Evolutionary conservation across 2,329 filamentous ascomycete genomes (phyloP), one percentile per base, ranked within the genome.

Genomic region (Cordyceps militaris): DNA sequence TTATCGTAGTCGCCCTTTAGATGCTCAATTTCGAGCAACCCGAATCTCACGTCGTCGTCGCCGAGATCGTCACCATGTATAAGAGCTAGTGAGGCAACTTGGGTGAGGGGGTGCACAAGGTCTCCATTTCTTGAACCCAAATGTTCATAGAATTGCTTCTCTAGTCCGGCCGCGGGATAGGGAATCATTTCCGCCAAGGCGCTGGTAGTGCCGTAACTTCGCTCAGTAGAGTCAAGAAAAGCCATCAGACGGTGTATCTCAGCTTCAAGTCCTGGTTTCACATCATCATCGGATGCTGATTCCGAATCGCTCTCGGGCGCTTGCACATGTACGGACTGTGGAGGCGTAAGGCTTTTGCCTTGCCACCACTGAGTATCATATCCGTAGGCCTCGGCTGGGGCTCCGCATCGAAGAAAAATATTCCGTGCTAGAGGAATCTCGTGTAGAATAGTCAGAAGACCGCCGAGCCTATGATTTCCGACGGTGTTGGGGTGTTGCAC

Each of bases 161-260:
- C 74, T 21, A 70, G 66, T 9, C 73, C 72, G 19, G 63, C 61
- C 34, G 59, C 65, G n/a, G 67, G 61, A 24, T 64, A 67, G 23
- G 74, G 68, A 13, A 71, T 68, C 32, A 72, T 61, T 13, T 75
- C 69, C 4, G 71, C 66, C 6, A 85, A 67, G 5, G 72, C 70
- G 57, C 82, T 79, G 23, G 76, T 76, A 0, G 79, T 80, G 14
- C 80, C 84, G 61, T 85, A 85, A 44, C 77, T 79, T 44, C 84
- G 76, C 26, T 85, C 79, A 0, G 83, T 84, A 10, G 69, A 72
- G 58, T 86, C 83, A 3, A 87, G 73, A 60, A 87, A 86, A 10
- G 82, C 83, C 72, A 87, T 78, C 5, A 87, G 67, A 14, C 84
- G 80, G 62, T 86, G 83, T 2, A 85, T 62, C 66, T 86, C 84